Evolutionary conservation across 139 green algal genomes (phyloP), one percentile per base, ranked within the genome.

Genomic region (Trebouxia sp.): DNA sequence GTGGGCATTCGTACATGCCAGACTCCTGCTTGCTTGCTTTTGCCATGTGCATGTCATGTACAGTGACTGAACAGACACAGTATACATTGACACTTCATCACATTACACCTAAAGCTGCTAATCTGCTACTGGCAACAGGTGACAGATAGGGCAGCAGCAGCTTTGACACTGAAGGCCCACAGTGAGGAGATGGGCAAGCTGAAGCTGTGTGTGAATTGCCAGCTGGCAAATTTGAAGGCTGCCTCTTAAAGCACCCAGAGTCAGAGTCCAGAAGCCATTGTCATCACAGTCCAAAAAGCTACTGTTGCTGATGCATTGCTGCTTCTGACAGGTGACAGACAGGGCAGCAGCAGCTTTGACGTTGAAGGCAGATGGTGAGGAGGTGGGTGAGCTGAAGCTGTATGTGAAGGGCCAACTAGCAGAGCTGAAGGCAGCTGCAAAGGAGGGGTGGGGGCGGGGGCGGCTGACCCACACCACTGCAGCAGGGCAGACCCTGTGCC

Each of bases 61-160:
- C n/a, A n/a, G n/a, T n/a, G n/a, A n/a, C n/a, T n/a, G n/a, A n/a
- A n/a, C n/a, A n/a, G n/a, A n/a, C n/a, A n/a, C n/a, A n/a, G n/a
- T n/a, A n/a, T n/a, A n/a, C n/a, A n/a, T n/a, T n/a, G n/a, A n/a
- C n/a, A n/a, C n/a, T n/a, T n/a, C n/a, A n/a, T n/a, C n/a, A n/a
- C n/a, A n/a, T n/a, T n/a, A n/a, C n/a, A n/a, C n/a, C n/a, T n/a
- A n/a, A n/a, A n/a, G n/a, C n/a, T n/a, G n/a, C n/a, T n/a, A n/a
- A n/a, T n/a, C n/a, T n/a, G n/a, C n/a, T n/a, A n/a, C 11, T 39
- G 55, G 8, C 6, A 3, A 41, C 62, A 72, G 62, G 62, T 72
- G 62, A 72, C 62, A 72, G 62, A 72, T 35, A 72, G 62, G 62
- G 62, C 62, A 72, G 62, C 62, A 72, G 62, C 62, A 45, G 62